Base-by-base conservation (phyloP, 2,329 filamentous ascomycete genomes). In the Penicillium freii region DNA sequence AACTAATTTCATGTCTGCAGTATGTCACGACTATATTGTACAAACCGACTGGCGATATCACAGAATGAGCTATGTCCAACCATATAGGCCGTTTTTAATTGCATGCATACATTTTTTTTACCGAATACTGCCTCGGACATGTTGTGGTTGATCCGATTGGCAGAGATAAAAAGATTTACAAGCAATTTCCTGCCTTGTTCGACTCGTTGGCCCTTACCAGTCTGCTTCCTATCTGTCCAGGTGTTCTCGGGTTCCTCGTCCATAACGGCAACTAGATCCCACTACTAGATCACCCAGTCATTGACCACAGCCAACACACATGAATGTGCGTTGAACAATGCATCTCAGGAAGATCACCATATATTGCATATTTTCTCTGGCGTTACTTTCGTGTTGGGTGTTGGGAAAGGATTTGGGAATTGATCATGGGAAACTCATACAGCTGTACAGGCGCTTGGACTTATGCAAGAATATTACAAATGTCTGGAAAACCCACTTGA, bases 21-120 rank as follows among this genome's bases (percentile, higher is more conserved):
- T 97, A 97, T 76, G 89, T 97, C 36, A 97, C 93, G 4, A 97
- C 92, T 2, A 96, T 97, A 72, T 88, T 97, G 80, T 97, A 97
- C 79, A 97, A 97, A 80, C 92, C 91, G 19, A 91, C 92, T 21
- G 81, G 70, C 31, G 68, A 76, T 59, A 70, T 73, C 42, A 68
- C 66, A 13, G 71, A 67, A 57, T 73, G 71, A 68, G 52, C 54
- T 33, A 59, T 46, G 36, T 44, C 27, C 19, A 10, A 34, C n/a
- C 36, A 43, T 27, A 49, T 42, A 27, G 19, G 46, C 44, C 49
- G 51, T 45, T 45, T 21, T 29, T 8, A 34, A 42, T 52, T 58
- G n/a, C 40, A 55, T 49, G 47, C 52, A 54, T 43, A 33, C 39
- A 54, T 36, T 47, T 31, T 31, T 53, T 52, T 43, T 21, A 15